phyloP scores from a whole-genome alignment of 2,329 filamentous ascomycete species.

The Cladosporium colombiae region DNA sequence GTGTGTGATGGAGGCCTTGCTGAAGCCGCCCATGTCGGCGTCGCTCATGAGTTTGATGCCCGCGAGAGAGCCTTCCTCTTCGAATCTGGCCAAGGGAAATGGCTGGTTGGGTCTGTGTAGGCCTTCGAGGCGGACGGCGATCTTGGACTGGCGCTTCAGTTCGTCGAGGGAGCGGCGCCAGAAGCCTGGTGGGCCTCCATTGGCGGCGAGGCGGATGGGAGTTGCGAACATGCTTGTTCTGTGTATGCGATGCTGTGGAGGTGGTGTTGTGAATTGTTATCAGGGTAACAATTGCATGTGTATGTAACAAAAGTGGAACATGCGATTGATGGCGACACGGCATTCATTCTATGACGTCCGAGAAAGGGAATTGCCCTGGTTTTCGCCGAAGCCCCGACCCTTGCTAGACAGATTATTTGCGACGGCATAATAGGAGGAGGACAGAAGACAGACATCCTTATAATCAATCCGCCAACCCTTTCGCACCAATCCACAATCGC shows the following conservation, averaged over 20 bases:
- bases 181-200: slow-evolving; percentile 49
- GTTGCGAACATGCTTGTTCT: slow-evolving; percentile 25
- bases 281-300: background rate
- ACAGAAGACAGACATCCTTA: background rate
- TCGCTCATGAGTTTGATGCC: slow-evolving; percentile 79
- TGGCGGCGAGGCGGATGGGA: slow-evolving; percentile 26
- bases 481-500: background rate
- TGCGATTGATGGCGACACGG: background rate
- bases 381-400: slow-evolving; percentile 9
- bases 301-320: background rate
- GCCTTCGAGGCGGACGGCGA: slow-evolving; percentile 68
- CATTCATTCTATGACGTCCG: background rate
- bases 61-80: slow-evolving; percentile 45
- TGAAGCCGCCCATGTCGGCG: slow-evolving; percentile 79
- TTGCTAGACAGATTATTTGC: background rate
- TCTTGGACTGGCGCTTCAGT: slow-evolving; percentile 56
- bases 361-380: background rate
- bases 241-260: background rate
- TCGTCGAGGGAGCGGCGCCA: slow-evolving; percentile 61
- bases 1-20: slow-evolving; percentile 70
- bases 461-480: background rate
- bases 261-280: background rate
- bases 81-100: slow-evolving; percentile 66
- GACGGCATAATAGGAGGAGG: background rate
- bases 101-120: slow-evolving; percentile 66